Percentiles rank a stretch among this genome's conserved stretches.
These are phyloP conservation scores for Postia placenta DNA, from an alignment of 768 basidiomycete species.

Conservation along the genomic window DNA sequence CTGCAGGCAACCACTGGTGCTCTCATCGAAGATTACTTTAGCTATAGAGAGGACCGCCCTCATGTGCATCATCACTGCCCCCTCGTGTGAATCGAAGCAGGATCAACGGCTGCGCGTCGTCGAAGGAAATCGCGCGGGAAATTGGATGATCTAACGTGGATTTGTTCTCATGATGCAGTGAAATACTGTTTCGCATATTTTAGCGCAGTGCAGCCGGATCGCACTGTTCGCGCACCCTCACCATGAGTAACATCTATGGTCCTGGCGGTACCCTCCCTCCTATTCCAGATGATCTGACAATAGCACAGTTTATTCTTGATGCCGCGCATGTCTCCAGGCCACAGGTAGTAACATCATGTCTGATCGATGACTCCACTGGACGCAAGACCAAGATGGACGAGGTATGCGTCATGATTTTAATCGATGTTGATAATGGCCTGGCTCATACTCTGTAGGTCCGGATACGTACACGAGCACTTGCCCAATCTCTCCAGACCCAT, in stretches of 20 bases:
- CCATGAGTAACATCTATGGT: constrained; percentile 27
- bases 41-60: too few relatives aligned
- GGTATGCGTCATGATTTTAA: constrained; percentile 19
- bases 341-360: constrained; percentile 27
- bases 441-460: constrained; percentile 23
- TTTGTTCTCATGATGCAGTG: constrained; percentile 4
- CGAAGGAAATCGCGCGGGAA: too few relatives aligned
- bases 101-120: too few relatives aligned
- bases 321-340: constrained; percentile 28
- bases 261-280: constrained; percentile 25
- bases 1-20: too few relatives aligned
- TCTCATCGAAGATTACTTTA: too few relatives aligned
- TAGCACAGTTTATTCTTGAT: constrained; percentile 52
- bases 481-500: constrained; percentile 30
- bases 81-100: too few relatives aligned
- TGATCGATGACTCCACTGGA: constrained; percentile 37
- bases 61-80: too few relatives aligned
- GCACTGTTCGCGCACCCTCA: too few relatives aligned
- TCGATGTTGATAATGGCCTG: background rate
- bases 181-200: constrained; percentile 25
- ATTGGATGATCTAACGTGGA: constrained; percentile 6
- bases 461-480: constrained; percentile 29
- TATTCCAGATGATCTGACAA: constrained; percentile 45
- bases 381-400: constrained; percentile 30
- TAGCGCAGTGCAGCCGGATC: too few relatives aligned